Percentiles rank a stretch among this genome's conserved stretches.
Evolutionary conservation across 2,329 filamentous ascomycete species (phyloP).

Genomic region (Metarhizium rileyi): DNA sequence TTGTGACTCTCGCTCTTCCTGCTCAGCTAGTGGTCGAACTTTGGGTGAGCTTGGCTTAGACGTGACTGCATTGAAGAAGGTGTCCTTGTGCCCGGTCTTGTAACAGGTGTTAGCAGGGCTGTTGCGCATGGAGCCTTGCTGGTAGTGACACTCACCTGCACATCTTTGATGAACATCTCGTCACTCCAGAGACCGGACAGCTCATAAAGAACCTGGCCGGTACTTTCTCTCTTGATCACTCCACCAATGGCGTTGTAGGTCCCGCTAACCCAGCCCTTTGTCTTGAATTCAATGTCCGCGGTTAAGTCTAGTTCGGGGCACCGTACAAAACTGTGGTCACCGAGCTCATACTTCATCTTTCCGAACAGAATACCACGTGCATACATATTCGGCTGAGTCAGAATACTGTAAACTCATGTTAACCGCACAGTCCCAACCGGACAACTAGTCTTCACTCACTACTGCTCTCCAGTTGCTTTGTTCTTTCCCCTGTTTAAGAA

Average conservation of each 20-base stretch:
- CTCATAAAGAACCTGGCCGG: conserved; percentile 81
- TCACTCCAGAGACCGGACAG: conserved; percentile 88
- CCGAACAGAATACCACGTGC: conserved; percentile 93
- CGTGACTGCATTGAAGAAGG: conserved; percentile 78
- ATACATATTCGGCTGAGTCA: conserved; percentile 99
- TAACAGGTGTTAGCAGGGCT: not conserved
- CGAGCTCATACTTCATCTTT: conserved; percentile 99
- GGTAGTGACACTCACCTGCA: conserved; percentile 46
- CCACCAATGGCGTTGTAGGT: conserved; percentile 96
- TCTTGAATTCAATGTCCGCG: conserved; percentile 96
- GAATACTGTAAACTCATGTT: conserved; percentile 45
- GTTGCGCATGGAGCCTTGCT: not conserved
- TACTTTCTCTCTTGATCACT: conserved; percentile 77
- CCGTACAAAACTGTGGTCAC: conserved; percentile 85
- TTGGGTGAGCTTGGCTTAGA: conserved; percentile 67
- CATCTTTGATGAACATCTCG: conserved; percentile 85
- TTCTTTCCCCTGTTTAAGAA: conserved; percentile 68
- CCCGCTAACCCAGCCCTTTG: conserved; percentile 92
- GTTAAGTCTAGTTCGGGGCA: conserved; percentile 81
- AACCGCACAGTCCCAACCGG: conserved; percentile 3
- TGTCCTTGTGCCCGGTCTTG: conserved; percentile 78
- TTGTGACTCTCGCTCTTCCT: conserved; percentile 84
- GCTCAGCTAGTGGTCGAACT: conserved; percentile 71
- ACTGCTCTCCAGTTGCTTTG: conserved; percentile 64
- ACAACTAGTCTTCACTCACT: conserved; percentile 46